Evolutionary conservation across 345 rosid species (phyloP).

Genomic region (Citrus trifoliata): DNA sequence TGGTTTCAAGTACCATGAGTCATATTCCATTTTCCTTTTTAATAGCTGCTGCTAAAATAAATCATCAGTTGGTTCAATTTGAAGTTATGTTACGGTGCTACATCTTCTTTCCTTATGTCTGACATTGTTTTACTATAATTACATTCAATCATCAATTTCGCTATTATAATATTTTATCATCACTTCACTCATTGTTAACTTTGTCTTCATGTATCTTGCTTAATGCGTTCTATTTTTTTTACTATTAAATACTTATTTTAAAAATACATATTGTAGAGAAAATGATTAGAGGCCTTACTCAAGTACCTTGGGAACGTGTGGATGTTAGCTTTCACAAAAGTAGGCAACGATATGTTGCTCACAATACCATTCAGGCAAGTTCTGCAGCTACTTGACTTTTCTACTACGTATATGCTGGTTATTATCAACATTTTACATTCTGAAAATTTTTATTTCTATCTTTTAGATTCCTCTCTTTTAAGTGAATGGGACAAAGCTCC

Average conservation of each 20-base stretch:
- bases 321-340: conserved; percentile 92
- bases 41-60: neutral
- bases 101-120: neutral
- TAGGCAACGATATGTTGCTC: conserved; percentile 72
- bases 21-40: neutral
- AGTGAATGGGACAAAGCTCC: neutral
- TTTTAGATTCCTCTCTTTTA: neutral
- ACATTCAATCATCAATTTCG: neutral
- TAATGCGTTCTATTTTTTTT: neutral
- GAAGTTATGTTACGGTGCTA: neutral
- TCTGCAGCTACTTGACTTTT: neutral
- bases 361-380: conserved; percentile 90
- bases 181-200: neutral
- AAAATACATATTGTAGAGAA: conserved; percentile 45
- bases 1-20: neutral
- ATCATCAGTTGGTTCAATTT: neutral
- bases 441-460: neutral
- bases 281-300: conserved; percentile 79
- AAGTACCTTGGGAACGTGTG: conserved; percentile 84
- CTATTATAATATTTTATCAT: neutral
- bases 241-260: neutral
- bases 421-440: too few relatives aligned
- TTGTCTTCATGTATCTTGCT: neutral
- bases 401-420: neutral
- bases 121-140: neutral